Base-by-base conservation (phyloP, 2,329 filamentous ascomycete genomes). In the Rhinocladiella similis region DNA sequence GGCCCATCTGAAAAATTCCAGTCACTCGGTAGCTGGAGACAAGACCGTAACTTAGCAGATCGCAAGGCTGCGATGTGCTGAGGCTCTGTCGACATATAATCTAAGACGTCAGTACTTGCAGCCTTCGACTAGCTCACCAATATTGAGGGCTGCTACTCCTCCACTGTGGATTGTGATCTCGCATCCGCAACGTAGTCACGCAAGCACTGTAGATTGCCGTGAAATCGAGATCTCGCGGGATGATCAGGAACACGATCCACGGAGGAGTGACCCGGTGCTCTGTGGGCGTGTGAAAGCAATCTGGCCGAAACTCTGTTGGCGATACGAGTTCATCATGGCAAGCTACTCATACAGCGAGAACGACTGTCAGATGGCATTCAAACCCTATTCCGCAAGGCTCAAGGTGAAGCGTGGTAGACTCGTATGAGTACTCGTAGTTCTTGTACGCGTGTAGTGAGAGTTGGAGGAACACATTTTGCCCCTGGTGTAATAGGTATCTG, bases 61-160 rank as follows among this genome's bases (percentile, higher is more conserved):
- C 43, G 14, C 53, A 51, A 56, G 53, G 53, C 53, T 56, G 48
- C 20, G 19, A 46, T 29, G 27, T 33, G 38, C 18, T 41, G 14
- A 41, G 39, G 39, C 12, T 12, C 38, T 19, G 38, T 7, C 38
- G 38, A 19, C n/a, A 3, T 41, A 13, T 45, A 58, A 38, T 58
- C 56, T 35, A 54, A 47, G 56, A 58, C 56, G 56, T 58, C 56
- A 58, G 52, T 16, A 58, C 20, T 22, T 39, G 5, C n/a, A 41
- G 3, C 43, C 6, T 10, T 19, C 41, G 13, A 29, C 25, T 16
- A 7, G 10, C 20, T 22, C 14, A 16, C 43, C 43, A 27, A 46
- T 27, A 46, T 46, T n/a, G 43, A 22, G 19, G 20, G 10, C 6
- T 7, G n/a, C n/a, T 46, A 7, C 43, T 46, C 43, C 43, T 25